Evolutionary conservation across 108 stramenopile genomes (phyloP), one percentile per base, ranked within the genome.

Genomic region (Cyclotella distinguenda): DNA sequence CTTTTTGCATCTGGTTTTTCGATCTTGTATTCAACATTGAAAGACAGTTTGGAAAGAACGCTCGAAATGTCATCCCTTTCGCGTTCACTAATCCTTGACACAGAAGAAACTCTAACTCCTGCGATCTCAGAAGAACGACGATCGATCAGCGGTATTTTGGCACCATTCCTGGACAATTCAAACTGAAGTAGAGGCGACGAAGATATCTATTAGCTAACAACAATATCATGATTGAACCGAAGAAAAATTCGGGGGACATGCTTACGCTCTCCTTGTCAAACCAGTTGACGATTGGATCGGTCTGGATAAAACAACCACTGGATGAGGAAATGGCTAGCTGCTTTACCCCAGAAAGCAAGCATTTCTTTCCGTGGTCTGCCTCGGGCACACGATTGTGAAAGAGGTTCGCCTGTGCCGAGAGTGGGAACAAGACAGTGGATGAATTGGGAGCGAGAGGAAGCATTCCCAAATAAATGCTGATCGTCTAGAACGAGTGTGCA

Each of bases 261-360:
- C 58, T 59, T 27, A 59, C 58, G n/a, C 19, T 59, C 23, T 59
- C 58, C 23, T 59, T 59, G 31, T 59, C 58, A 25, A 28, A 43
- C 58, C 58, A 59, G 9, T 11, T 12, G 4, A 59, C 58, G 0
- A 59, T 18, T 6, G 51, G 51, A 53, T 53, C 51, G 2, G 30
- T 28, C 30, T 53, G 51, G 3, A 53, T 33, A 21, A 32, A 21
- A 32, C 11, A 12, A 12, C 31, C 51, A 13, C 18, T 33, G 1
- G 27, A 33, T 21, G 51, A 32, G 28, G 12, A 53, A 32, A 53
- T 9, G 11, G 51, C 51, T 7, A n/a, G 1, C 28, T 53, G 51
- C 21, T 53, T 53, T 10, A 53, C 27, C 13, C 51, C 51, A 28
- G 30, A 32, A 9, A 60, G 21, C 59, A 60, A 44, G 6, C 11